Base-by-base conservation (phyloP, 139 green algal genomes). In the Edaphochlamys debaryana region DNA sequence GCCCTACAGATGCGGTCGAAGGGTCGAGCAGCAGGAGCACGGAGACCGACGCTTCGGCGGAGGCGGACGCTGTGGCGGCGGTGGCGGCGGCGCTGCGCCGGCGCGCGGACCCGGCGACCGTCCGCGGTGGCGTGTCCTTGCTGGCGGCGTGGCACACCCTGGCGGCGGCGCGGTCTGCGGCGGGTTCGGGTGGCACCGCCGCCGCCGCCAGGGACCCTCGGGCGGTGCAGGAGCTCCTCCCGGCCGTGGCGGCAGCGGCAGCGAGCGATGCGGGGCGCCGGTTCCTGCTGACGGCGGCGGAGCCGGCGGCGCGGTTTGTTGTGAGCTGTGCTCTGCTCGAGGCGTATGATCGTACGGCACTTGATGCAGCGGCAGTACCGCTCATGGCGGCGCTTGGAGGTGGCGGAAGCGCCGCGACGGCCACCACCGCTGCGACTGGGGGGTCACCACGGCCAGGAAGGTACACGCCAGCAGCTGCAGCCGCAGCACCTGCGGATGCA, bases 71-170 rank as follows among this genome's bases (percentile, higher is more conserved):
- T 7, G 38, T 73, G 25, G 4, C n/a, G 22, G 63, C 60, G 5
- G 60, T 82, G 42, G 76, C 27, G 5, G 45, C 23, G 22, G 76
- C 76, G 22, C 64, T 82, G 45, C 40, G 76, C 6, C 76, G 63
- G 8, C 62, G 42, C 22, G 69, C 76, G 2, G 76, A 66, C 32
- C 63, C 62, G 20, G 56, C 32, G n/a, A 15, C 36, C 76, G 34
- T 40, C 1, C 42, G 42, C 32, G 37, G 20, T 45, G 42, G 32
- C 34, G 11, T 3, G 42, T 27, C 34, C 23, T 42, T 82, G 9
- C 32, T 82, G 23, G 42, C 48, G 76, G 63, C 42, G 2, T 82
- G 76, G 76, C 76, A 82, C 32, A 20, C 32, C 62, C 76, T 82
- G 41, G 76, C 76, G 60, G 76, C 76, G 42, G 76, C 76, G 60